A percentile compares a stretch with the other conserved stretches of the same genome.
Evolutionary conservation across 768 basidiomycete species (phyloP).

Genomic region (Auriscalpium microsporum): DNA sequence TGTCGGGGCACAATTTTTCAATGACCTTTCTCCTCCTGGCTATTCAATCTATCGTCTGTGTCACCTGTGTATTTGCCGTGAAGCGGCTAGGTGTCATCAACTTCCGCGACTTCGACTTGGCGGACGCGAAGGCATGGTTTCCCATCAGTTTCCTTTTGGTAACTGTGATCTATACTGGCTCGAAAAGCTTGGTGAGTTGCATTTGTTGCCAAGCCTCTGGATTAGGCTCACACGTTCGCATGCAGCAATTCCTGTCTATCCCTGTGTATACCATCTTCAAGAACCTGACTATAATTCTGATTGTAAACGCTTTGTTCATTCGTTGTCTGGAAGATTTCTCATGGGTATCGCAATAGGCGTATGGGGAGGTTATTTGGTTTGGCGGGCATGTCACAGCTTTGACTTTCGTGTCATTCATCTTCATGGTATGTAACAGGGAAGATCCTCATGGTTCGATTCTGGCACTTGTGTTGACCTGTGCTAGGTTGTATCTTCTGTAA

Average conservation of each 20-base stretch:
- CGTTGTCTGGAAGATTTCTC: constrained; percentile 1
- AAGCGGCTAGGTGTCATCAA: constrained; percentile 76
- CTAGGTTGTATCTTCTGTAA: constrained; percentile 84
- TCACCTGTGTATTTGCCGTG: constrained; percentile 59
- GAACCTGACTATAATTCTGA: constrained; percentile 97
- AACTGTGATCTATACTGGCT: constrained; percentile 94
- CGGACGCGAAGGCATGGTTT: constrained; percentile 90
- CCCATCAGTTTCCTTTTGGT: constrained; percentile 91
- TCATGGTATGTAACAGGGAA: constrained; percentile 59
- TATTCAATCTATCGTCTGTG: constrained; percentile 87
- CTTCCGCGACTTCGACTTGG: constrained; percentile 73
- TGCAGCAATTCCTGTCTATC: constrained; percentile 91
- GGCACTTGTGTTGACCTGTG: not conserved
- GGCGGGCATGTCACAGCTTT: constrained; percentile 81
- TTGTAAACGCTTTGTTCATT: constrained; percentile 42
- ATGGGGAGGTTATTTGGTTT: constrained; percentile 97
- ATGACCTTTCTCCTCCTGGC: constrained; percentile 95
- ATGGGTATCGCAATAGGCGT: constrained; percentile 48
- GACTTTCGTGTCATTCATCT: constrained; percentile 80
- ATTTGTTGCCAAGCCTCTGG: not conserved
- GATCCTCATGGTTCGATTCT: not conserved
- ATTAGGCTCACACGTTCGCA: not conserved
- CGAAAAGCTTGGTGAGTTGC: constrained; percentile 81
- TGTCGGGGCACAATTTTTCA: constrained; percentile 86
- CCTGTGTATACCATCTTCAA: constrained; percentile 99